These are phyloP conservation scores for Boeremia lycopersici DNA, from an alignment of 2,329 filamentous ascomycete genomes.

Conservation along the genomic window DNA sequence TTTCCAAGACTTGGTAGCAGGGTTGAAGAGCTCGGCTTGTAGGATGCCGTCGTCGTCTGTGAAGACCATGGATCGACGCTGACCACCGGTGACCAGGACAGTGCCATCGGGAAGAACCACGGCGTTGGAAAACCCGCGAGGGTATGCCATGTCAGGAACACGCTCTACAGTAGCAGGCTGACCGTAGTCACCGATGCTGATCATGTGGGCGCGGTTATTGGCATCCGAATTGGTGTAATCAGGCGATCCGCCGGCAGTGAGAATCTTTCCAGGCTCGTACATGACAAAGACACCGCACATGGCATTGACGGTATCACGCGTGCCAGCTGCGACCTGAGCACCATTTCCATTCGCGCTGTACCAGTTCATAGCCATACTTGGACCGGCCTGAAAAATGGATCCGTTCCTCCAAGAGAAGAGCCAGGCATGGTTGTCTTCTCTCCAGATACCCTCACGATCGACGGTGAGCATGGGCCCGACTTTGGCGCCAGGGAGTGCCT, in stretches of 20 bases:
- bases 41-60: conserved; percentile 29
- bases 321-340: conserved; percentile 25
- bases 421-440: conserved; percentile 35
- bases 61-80: conserved; percentile 30
- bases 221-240: conserved; percentile 32
- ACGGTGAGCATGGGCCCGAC: conserved; percentile 29
- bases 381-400: conserved; percentile 33
- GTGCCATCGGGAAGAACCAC: conserved; percentile 37
- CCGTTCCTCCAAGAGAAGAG: conserved; percentile 29
- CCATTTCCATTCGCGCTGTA: conserved; percentile 30
- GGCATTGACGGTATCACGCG: conserved; percentile 25
- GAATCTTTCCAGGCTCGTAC: conserved; percentile 36
- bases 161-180: conserved; percentile 27
- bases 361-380: conserved; percentile 34
- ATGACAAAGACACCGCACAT: conserved; percentile 36
- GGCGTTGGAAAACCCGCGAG: conserved; percentile 32
- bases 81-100: conserved; percentile 35
- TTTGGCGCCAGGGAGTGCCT: conserved; percentile 24
- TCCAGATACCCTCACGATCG: conserved; percentile 30
- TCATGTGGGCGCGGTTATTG: conserved; percentile 30
- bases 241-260: conserved; percentile 31
- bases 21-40: conserved; percentile 35
- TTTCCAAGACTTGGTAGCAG: conserved; percentile 30
- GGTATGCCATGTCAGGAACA: conserved; percentile 32
- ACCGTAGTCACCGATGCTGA: conserved; percentile 26